phyloP scores from a whole-genome alignment of 202 grass and related monocot species.

The Schoenoplectus triqueter region DNA sequence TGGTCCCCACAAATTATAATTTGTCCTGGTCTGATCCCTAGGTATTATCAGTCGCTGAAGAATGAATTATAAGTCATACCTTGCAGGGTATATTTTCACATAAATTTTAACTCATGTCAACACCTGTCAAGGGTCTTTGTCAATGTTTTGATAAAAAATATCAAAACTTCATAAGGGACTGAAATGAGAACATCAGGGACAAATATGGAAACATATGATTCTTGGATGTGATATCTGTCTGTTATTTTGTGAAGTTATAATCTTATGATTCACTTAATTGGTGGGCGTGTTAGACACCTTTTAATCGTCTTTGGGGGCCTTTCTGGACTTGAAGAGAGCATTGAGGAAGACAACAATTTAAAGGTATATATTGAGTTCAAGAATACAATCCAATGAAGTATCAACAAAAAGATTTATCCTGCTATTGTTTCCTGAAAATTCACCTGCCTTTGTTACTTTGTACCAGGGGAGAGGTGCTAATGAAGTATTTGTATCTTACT shows the following conservation, averaged over 20 bases:
- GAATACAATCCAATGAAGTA: slow-evolving; percentile 16
- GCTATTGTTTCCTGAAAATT: slow-evolving; percentile 24
- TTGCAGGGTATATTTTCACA: slow-evolving; percentile 26
- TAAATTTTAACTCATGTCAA: not conserved
- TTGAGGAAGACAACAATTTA: slow-evolving; percentile 84
- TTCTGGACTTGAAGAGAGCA: slow-evolving; percentile 92
- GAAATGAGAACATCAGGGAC: slow-evolving; percentile 7
- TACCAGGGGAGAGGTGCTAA: slow-evolving; percentile 60
- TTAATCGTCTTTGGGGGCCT: slow-evolving; percentile 90
- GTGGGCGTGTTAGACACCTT: slow-evolving; percentile 66
- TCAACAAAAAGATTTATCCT: slow-evolving; percentile 15
- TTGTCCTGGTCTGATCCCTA: slow-evolving; percentile 1
- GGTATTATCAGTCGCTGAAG: not conserved
- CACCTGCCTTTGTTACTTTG: slow-evolving; percentile 38
- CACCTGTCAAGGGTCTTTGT: not conserved
- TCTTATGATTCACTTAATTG: slow-evolving; percentile 21
- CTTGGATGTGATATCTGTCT: not conserved
- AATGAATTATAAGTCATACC: not conserved
- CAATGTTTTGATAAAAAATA: slow-evolving; percentile 17
- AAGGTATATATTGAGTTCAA: slow-evolving; percentile 55
- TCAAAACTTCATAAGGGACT: slow-evolving; percentile 18
- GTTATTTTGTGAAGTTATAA: slow-evolving; percentile 29
- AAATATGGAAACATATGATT: not conserved
- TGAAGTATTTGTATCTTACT: slow-evolving; percentile 79
- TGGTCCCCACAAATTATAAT: not conserved